phyloP scores from a whole-genome alignment of 2,329 filamentous ascomycete genomes.

The Cladophialophora exuberans region DNA sequence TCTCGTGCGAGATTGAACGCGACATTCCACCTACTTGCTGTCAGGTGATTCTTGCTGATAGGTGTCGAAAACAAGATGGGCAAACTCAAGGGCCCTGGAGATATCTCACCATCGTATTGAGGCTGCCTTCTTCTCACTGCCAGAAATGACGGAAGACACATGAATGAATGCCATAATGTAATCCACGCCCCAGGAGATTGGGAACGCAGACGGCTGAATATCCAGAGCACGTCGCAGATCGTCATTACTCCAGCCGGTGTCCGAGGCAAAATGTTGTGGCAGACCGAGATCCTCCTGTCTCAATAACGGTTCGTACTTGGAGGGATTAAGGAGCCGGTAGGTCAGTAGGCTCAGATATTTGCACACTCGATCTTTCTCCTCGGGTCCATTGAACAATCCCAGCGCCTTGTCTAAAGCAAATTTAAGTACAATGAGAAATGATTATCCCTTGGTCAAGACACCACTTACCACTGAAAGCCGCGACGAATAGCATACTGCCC shows the following conservation, averaged over 20 bases:
- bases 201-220: conserved; percentile 18
- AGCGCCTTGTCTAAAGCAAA: conserved; percentile 42
- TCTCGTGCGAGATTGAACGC: conserved; percentile 30
- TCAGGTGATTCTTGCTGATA: too few relatives aligned
- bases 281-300: conserved; percentile 34
- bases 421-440: neutral
- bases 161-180: conserved; percentile 32
- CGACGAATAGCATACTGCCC: conserved; percentile 53
- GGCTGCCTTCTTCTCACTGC: conserved; percentile 31
- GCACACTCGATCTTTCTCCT: conserved; percentile 41
- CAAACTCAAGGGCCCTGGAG: neutral
- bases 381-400: conserved; percentile 47
- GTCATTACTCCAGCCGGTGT: conserved; percentile 26
- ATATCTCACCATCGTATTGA: conserved; percentile 28
- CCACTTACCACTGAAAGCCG: conserved; percentile 39
- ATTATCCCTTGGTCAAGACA: neutral
- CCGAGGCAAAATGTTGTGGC: conserved; percentile 21
- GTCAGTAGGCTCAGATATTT: conserved; percentile 38
- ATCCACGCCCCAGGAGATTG: conserved; percentile 29
- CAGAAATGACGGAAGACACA: conserved; percentile 29
- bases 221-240: conserved; percentile 24
- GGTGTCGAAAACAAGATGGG: neutral
- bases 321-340: conserved; percentile 37
- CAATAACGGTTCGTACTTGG: conserved; percentile 29
- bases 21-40: conserved; percentile 23